Conservation (phyloP, 148 eudicot genomes). For the Heliamphora exappendiculata region DNA sequence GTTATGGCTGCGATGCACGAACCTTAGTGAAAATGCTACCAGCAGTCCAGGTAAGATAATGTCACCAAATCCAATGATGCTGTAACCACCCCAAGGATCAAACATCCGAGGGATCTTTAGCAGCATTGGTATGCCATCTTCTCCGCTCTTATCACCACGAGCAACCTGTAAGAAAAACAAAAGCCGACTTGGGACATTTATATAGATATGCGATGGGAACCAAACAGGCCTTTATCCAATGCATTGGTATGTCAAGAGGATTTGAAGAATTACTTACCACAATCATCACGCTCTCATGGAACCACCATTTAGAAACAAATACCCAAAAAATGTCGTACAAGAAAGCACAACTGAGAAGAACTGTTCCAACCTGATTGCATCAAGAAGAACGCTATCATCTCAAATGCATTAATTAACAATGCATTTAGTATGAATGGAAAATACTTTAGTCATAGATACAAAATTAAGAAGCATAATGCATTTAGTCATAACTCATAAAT, state of each 20-base stretch:
- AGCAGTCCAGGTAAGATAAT: slow-evolving; percentile 89
- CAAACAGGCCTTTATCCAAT: too few relatives aligned
- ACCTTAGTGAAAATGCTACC: slow-evolving; percentile 89
- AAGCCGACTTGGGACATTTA: background rate
- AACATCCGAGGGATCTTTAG: slow-evolving; percentile 92
- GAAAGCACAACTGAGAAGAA: slow-evolving; percentile 72
- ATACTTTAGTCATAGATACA: too few relatives aligned
- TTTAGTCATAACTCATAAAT: too few relatives aligned
- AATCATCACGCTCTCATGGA: slow-evolving; percentile 86
- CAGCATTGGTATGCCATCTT: slow-evolving; percentile 98
- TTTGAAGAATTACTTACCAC: slow-evolving; percentile 61
- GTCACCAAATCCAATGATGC: slow-evolving; percentile 98
- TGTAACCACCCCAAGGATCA: slow-evolving; percentile 99
- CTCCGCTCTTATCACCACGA: slow-evolving; percentile 94
- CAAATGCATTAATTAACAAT: too few relatives aligned
- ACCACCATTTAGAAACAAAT: slow-evolving; percentile 58
- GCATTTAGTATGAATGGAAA: too few relatives aligned
- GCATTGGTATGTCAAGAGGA: too few relatives aligned
- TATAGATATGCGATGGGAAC: background rate
- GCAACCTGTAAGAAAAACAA: slow-evolving; percentile 59
- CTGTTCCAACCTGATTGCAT: slow-evolving; percentile 72
- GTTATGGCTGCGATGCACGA: slow-evolving; percentile 4
- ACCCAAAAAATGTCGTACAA: slow-evolving; percentile 89
- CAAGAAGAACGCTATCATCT: too few relatives aligned
- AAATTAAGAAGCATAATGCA: too few relatives aligned